Evolutionary conservation across 345 rosid genomes (phyloP).

Genomic region (Gossypium herbaceum): DNA sequence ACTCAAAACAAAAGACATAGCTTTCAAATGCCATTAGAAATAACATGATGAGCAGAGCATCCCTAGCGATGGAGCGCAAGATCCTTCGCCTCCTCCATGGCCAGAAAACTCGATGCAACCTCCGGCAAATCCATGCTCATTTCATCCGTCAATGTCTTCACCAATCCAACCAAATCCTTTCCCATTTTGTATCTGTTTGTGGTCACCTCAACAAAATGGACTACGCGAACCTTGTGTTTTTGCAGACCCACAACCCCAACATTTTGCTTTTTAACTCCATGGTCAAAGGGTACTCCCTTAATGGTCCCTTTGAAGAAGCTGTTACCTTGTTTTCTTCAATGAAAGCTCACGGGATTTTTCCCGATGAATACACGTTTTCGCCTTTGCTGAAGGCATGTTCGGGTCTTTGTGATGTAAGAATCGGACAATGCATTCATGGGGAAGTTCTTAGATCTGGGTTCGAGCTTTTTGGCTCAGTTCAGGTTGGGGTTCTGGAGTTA

Average conservation of each 20-base stretch:
- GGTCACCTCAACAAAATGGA: slow-evolving; percentile 43
- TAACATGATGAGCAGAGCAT: slow-evolving; percentile 28
- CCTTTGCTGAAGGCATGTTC: slow-evolving; percentile 68
- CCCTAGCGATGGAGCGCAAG: slow-evolving; percentile 39
- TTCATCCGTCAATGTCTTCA: slow-evolving; percentile 55
- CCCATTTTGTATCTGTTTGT: slow-evolving; percentile 72
- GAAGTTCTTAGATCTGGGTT: slow-evolving; percentile 47
- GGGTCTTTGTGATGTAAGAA: slow-evolving; percentile 24
- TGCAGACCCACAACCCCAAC: slow-evolving; percentile 42
- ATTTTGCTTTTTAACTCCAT: slow-evolving; percentile 55
- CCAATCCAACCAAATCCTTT: slow-evolving; percentile 50
- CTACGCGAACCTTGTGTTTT: slow-evolving; percentile 45
- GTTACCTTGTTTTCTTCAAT: slow-evolving; percentile 41
- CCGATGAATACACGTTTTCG: slow-evolving; percentile 68
- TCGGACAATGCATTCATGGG: slow-evolving; percentile 50
- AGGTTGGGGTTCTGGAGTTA: slow-evolving; percentile 60
- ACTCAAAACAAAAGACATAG: no score
- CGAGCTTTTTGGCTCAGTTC: slow-evolving; percentile 40
- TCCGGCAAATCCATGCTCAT: slow-evolving; percentile 63
- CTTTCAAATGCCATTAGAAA: no score
- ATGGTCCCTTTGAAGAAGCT: slow-evolving; percentile 46
- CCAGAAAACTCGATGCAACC: slow-evolving; percentile 45
- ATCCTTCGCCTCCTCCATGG: slow-evolving; percentile 61
- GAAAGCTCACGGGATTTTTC: slow-evolving; percentile 50
- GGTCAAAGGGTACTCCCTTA: slow-evolving; percentile 57